Base-by-base conservation (phyloP, 192 early-diverging fungal genomes). In the Mortierella alpina region DNA sequence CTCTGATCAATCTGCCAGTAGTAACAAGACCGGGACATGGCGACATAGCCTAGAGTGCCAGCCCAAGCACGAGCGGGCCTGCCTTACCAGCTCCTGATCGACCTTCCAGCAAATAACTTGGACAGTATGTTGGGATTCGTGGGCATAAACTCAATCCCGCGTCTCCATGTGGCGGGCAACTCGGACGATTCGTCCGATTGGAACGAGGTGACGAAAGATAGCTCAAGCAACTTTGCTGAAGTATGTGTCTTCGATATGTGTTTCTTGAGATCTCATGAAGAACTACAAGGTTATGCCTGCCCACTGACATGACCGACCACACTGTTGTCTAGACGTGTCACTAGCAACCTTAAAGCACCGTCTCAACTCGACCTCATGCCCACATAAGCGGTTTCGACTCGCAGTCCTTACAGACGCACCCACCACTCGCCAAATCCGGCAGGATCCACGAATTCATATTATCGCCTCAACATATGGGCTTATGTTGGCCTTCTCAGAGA, bases 171-270 rank as follows among this genome's bases (percentile, higher is more conserved):
- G n/a, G 67, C 59, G 41, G 77, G 77, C 17, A 66, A 54, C 42
- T 54, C 70, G 17, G 77, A 72, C n/a, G 77, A 80, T 56, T 53
- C 72, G 5, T 68, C 53, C 9, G 77, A 80, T 59, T 72, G 69
- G 69, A 69, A 40, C 14, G 77, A 68, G 46, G 66, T 80, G 11
- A 80, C 77, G 1, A 72, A 80, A 18, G 77, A 72, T 46, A 70
- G 72, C 54, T 80, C 72, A 15, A 80, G 70, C 40, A 72, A 72
- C 65, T 80, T 80, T 68, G 77, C 72, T 31, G 57, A 62, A 63
- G 76, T 79, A 55, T 3, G 44, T n/a, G 1, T 31, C 31, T 31
- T 31, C 31, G 3, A 31, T 31, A 31, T 31, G 31, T 31, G 31
- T 31, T 31, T 31, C 31, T 31, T 31, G 31, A 31, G 1, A 31